phyloP scores from a whole-genome alignment of 306 rosid species.

The Boehmeria nivea region DNA sequence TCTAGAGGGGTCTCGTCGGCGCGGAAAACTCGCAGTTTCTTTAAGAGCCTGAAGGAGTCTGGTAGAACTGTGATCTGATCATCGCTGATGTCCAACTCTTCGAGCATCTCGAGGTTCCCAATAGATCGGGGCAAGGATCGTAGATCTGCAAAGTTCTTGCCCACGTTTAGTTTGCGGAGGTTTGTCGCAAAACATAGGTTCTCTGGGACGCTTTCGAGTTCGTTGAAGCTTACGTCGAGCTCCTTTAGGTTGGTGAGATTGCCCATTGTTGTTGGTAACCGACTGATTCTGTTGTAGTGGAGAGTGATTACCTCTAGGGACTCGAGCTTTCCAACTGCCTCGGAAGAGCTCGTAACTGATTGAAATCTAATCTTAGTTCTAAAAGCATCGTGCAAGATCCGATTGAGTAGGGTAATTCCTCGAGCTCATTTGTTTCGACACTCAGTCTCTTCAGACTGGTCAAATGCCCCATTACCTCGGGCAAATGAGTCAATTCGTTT shows the following conservation, averaged over 20 bases:
- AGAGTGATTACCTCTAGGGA: slow-evolving; percentile 59
- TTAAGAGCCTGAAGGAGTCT: slow-evolving; percentile 65
- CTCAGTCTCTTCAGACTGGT: slow-evolving; percentile 52
- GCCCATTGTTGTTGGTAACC: slow-evolving; percentile 67
- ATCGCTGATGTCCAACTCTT: slow-evolving; percentile 90
- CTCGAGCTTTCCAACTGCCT: slow-evolving; percentile 83
- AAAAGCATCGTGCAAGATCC: slow-evolving; percentile 62
- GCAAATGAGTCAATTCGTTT: slow-evolving; percentile 56
- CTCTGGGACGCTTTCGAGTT: slow-evolving; percentile 61
- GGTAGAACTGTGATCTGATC: slow-evolving; percentile 73
- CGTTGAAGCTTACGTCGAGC: slow-evolving; percentile 90
- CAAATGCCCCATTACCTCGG: slow-evolving; percentile 59
- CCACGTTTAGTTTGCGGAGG: slow-evolving; percentile 58
- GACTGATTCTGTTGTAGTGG: slow-evolving; percentile 73
- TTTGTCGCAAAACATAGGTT: slow-evolving; percentile 62
- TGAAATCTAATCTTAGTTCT: slow-evolving; percentile 66
- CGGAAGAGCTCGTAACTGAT: slow-evolving; percentile 82
- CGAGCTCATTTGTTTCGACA: slow-evolving; percentile 70
- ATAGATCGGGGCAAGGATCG: slow-evolving; percentile 74
- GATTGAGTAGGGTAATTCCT: slow-evolving; percentile 71
- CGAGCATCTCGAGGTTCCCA: slow-evolving; percentile 84
- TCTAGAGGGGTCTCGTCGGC: slow-evolving; percentile 82
- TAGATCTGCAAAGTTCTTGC: slow-evolving; percentile 81
- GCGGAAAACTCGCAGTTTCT: slow-evolving; percentile 52
- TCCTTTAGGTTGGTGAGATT: slow-evolving; percentile 60